Conservation (phyloP, 2,329 filamentous ascomycete species). For the Claviceps quebecensis region DNA sequence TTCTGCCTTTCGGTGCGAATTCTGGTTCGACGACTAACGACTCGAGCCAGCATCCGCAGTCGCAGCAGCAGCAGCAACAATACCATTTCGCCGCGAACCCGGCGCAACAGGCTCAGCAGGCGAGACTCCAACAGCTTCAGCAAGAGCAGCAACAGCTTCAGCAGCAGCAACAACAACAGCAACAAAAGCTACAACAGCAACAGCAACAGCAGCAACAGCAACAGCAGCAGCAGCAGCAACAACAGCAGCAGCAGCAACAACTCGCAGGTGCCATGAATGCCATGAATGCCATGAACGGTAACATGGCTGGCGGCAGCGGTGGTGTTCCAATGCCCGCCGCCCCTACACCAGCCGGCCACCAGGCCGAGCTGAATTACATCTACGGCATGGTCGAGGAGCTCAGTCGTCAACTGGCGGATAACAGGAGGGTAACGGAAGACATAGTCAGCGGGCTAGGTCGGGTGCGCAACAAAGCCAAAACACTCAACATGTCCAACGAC, state of each 20-base stretch:
- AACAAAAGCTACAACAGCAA: neutral
- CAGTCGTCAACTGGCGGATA: slow-evolving; percentile 47
- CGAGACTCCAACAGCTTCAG: neutral
- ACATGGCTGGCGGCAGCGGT: slow-evolving; percentile 22
- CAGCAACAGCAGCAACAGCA: neutral
- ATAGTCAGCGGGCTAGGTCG: slow-evolving; percentile 49
- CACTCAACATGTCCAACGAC: slow-evolving; percentile 40
- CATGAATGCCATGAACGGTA: slow-evolving; percentile 22
- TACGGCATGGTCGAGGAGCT: slow-evolving; percentile 55
- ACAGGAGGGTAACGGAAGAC: slow-evolving; percentile 46
- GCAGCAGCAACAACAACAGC: slow-evolving; percentile 7
- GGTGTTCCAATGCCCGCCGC: slow-evolving; percentile 23
- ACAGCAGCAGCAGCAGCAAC: slow-evolving; percentile 3
- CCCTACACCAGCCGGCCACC: slow-evolving; percentile 52
- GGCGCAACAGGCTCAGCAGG: slow-evolving; percentile 1
- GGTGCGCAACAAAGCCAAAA: slow-evolving; percentile 42
- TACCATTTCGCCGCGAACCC: neutral
- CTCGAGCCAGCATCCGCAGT: slow-evolving; percentile 4
- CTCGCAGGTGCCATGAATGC: slow-evolving; percentile 27
- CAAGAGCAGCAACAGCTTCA: slow-evolving; percentile 6
- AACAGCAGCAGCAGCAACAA: slow-evolving; percentile 6
- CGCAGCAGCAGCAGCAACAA: neutral
- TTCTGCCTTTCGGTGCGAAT: neutral
- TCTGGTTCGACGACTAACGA: slow-evolving; percentile 1
- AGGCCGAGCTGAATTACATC: slow-evolving; percentile 54